These are phyloP conservation scores for Rhinocladiella similis DNA, from an alignment of 2,329 filamentous ascomycete genomes.

Conservation along the genomic window DNA sequence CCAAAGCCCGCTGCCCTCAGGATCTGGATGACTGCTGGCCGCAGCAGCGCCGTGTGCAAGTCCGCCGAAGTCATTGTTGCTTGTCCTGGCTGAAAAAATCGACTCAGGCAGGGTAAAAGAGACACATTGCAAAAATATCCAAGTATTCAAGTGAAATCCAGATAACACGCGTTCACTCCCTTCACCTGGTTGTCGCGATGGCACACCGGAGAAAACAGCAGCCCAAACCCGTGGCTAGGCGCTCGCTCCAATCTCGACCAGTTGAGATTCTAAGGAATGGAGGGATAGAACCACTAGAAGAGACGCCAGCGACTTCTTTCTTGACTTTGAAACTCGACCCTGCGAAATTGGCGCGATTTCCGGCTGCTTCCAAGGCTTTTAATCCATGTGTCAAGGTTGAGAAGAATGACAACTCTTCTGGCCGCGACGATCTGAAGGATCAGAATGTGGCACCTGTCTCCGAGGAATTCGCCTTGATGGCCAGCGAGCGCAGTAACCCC, in stretches of 20 bases:
- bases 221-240: not conserved
- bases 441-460: not conserved
- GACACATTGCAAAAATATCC: not conserved
- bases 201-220: not conserved
- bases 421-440: not conserved
- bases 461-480: not conserved
- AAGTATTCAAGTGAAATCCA: not conserved
- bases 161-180: not conserved
- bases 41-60: conserved; percentile 75
- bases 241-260: not conserved
- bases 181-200: not conserved
- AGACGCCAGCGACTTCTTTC: not conserved
- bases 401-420: not conserved
- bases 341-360: not conserved
- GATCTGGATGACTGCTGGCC: conserved; percentile 85
- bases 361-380: not conserved
- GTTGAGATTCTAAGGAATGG: not conserved
- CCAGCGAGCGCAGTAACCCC: not conserved
- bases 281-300: not conserved
- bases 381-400: not conserved
- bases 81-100: conserved; percentile 8
- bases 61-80: conserved; percentile 48
- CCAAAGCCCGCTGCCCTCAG: conserved; percentile 90
- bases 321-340: conserved; percentile 6
- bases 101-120: not conserved